A percentile compares a stretch with the other conserved stretches of the same genome.
phyloP scores from a whole-genome alignment of 805 yeast genomes.

The Hanseniaspora valbyensis region DNA sequence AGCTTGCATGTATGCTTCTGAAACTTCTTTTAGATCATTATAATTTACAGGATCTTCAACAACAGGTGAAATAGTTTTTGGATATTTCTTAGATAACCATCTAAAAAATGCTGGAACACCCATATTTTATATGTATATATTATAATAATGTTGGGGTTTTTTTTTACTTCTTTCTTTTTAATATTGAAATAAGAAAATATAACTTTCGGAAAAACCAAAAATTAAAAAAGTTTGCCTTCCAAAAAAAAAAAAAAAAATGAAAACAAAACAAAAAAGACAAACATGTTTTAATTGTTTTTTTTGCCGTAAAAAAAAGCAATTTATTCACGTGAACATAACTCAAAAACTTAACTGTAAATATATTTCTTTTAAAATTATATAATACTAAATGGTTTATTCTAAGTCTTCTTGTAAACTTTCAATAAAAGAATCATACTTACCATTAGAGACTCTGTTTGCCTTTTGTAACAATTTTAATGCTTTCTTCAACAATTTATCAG shows the following conservation, averaged over 20 bases:
- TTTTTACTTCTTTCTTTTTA: too few species aligned
- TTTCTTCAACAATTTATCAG: constrained; percentile 49
- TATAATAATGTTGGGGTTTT: neutral
- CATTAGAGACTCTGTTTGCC: constrained; percentile 74
- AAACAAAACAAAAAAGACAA: too few species aligned
- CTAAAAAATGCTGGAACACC: constrained; percentile 98
- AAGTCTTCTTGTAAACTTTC: constrained; percentile 28
- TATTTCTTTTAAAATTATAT: too few species aligned
- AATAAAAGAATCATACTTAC: constrained; percentile 55
- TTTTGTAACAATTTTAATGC: constrained; percentile 60
- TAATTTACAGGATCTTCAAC: constrained; percentile 55
- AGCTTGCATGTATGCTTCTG: constrained; percentile 57
- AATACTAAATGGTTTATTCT: too few species aligned
- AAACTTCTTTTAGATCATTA: constrained; percentile 43
- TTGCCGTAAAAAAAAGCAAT: constrained; percentile 3
- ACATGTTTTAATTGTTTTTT: too few species aligned
- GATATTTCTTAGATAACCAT: constrained; percentile 88
- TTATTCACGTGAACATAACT: neutral
- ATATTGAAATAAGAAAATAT: too few species aligned
- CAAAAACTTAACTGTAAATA: too few species aligned
- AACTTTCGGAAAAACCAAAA: too few species aligned
- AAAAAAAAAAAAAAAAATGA: too few species aligned
- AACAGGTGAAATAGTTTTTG: constrained; percentile 86
- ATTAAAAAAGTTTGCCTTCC: too few species aligned
- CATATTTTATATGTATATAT: constrained; percentile 33